phyloP scores from a whole-genome alignment of 2,329 filamentous ascomycete species.

The Pezicula neosporulosa region DNA sequence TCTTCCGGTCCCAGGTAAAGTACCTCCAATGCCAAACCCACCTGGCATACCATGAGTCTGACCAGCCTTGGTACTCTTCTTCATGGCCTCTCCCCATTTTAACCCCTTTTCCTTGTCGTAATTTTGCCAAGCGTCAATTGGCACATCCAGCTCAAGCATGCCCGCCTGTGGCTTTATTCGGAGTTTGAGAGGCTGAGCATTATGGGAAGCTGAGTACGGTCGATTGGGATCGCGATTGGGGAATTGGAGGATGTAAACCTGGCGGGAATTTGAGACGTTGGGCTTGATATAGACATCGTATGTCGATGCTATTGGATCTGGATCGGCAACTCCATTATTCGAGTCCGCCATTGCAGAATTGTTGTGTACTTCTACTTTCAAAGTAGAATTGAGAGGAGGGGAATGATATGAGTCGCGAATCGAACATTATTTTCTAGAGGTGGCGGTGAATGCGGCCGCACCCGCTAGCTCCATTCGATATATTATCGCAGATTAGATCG shows the following conservation, averaged over 20 bases:
- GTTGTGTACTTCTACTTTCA: not conserved
- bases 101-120: slow-evolving; percentile 85
- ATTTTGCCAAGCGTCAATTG: slow-evolving; percentile 62
- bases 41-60: slow-evolving; percentile 69
- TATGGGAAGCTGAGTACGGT: slow-evolving; percentile 53
- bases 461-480: not conserved
- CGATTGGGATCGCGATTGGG: slow-evolving; percentile 65
- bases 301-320: slow-evolving; percentile 67
- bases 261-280: slow-evolving; percentile 54
- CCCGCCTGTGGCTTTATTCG: slow-evolving; percentile 80
- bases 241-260: slow-evolving; percentile 84
- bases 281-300: slow-evolving; percentile 90
- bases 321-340: slow-evolving; percentile 32
- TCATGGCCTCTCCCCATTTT: slow-evolving; percentile 75
- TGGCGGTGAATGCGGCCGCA: not conserved
- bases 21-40: slow-evolving; percentile 63
- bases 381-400: not conserved
- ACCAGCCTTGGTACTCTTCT: slow-evolving; percentile 52
- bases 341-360: not conserved
- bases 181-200: slow-evolving; percentile 63
- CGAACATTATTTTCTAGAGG: not conserved
- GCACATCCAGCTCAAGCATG: slow-evolving; percentile 90
- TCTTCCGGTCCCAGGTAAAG: slow-evolving; percentile 26
- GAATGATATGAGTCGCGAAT: not conserved
- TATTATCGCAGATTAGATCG: not conserved